A percentile compares a stretch with the other conserved stretches of the same genome.
Conservation (phyloP, 2,329 filamentous ascomycete species). For the Neofusicoccum cordaticola region DNA sequence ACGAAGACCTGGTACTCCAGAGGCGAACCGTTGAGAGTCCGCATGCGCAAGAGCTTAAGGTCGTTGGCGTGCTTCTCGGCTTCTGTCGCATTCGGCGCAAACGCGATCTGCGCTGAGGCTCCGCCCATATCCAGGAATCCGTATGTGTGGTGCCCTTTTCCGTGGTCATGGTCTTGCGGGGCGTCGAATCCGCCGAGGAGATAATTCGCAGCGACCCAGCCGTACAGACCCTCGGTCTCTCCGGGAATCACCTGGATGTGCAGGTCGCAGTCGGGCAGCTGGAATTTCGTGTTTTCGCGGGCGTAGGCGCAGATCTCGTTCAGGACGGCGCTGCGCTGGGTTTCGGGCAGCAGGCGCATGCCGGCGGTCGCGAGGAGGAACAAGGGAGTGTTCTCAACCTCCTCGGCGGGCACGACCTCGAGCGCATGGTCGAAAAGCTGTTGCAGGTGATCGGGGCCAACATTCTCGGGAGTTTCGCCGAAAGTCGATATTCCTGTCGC, state of each 20-base stretch:
- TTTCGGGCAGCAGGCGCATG: constrained; percentile 77
- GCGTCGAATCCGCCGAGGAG: constrained; percentile 85
- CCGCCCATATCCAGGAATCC: constrained; percentile 98
- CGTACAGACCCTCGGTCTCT: constrained; percentile 92
- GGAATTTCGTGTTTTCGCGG: constrained; percentile 71
- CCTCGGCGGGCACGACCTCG: constrained; percentile 70
- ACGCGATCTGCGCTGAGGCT: constrained; percentile 95
- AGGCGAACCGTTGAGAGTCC: constrained; percentile 73
- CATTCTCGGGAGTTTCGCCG: constrained; percentile 68
- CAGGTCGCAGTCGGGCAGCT: constrained; percentile 81
- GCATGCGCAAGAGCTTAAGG: constrained; percentile 78
- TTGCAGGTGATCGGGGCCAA: constrained; percentile 80
- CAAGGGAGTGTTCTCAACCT: constrained; percentile 80
- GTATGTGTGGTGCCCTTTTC: constrained; percentile 88
- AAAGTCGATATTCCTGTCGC: constrained; percentile 75
- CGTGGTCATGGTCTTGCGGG: constrained; percentile 71
- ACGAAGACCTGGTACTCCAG: constrained; percentile 89
- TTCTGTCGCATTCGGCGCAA: constrained; percentile 90
- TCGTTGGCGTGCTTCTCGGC: constrained; percentile 85
- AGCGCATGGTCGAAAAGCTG: constrained; percentile 78
- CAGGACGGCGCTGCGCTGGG: constrained; percentile 70
- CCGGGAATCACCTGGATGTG: constrained; percentile 94
- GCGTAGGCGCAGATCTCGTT: constrained; percentile 80
- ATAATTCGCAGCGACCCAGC: constrained; percentile 97
- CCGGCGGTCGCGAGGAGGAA: constrained; percentile 95